Evolutionary conservation across 495 filamentous ascomycete species (phyloP).

Genomic region (Daldinia grandis): DNA sequence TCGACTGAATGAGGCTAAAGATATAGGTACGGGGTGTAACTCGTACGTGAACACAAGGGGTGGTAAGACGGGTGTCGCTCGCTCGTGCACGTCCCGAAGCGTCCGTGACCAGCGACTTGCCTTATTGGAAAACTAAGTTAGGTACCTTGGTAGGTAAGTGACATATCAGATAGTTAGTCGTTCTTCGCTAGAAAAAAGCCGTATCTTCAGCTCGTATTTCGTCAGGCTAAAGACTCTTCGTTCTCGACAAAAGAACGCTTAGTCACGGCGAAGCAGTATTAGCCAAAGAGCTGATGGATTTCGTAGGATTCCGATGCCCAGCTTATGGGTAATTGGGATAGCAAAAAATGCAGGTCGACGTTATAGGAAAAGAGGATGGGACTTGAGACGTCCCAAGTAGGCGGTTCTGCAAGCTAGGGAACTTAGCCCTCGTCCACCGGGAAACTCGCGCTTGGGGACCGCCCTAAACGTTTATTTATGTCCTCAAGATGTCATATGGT

Average conservation of each 20-base stretch:
- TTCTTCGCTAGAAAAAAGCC: not conserved
- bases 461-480: constrained; percentile 37
- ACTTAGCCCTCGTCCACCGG: constrained; percentile 22
- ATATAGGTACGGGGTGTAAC: constrained; percentile 30
- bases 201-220: constrained; percentile 4
- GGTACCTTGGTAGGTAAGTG: constrained; percentile 7
- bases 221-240: constrained; percentile 3
- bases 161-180: constrained; percentile 32
- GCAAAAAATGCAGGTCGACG: constrained; percentile 27
- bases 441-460: constrained; percentile 24
- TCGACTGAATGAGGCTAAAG: constrained; percentile 26
- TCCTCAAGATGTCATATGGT: constrained; percentile 33
- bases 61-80: constrained; percentile 38
- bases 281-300: constrained; percentile 1
- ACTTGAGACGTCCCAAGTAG: constrained; percentile 27
- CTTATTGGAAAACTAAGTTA: constrained; percentile 15
- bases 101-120: constrained; percentile 30
- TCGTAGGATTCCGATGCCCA: constrained; percentile 16
- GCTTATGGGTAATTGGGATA: constrained; percentile 19
- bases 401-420: constrained; percentile 21
- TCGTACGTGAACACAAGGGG: constrained; percentile 18
- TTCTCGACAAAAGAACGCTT: constrained; percentile 21
- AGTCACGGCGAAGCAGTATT: constrained; percentile 21
- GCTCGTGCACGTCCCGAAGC: constrained; percentile 37
- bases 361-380: constrained; percentile 19